These are phyloP conservation scores for Aspergillus calidoustus DNA, from an alignment of 2,329 filamentous ascomycete genomes.

Conservation along the genomic window DNA sequence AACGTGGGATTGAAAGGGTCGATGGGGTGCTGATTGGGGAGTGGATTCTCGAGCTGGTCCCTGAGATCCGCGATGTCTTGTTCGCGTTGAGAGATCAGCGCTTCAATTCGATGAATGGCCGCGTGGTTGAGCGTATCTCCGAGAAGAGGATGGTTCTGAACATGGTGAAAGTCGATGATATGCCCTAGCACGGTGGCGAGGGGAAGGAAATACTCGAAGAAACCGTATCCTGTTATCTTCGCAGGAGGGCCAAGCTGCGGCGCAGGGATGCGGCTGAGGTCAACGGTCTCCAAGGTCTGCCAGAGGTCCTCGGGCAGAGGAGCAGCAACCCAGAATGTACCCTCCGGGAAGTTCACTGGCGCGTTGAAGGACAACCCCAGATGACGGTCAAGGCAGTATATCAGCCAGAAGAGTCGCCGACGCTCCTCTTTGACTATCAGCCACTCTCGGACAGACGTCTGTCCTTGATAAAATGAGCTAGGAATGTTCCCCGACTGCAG, in stretches of 20 bases:
- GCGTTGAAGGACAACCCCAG: constrained; percentile 13
- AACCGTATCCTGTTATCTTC: constrained; percentile 9
- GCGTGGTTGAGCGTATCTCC: constrained; percentile 6
- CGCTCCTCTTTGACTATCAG: constrained; percentile 16
- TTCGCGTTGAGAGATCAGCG: constrained; percentile 14
- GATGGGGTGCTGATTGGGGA: background rate
- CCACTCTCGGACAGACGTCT: constrained; percentile 5
- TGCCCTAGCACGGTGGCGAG: constrained; percentile 13
- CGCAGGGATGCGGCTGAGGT: constrained; percentile 3
- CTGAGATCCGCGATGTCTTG: constrained; percentile 9
- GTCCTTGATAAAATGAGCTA: background rate
- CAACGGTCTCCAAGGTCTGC: constrained; percentile 11
- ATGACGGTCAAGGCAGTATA: constrained; percentile 17
- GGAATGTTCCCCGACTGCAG: background rate
- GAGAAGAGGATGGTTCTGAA: constrained; percentile 10
- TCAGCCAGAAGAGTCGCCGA: constrained; percentile 13
- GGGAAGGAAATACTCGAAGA: constrained; percentile 18
- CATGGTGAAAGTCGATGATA: constrained; percentile 17
- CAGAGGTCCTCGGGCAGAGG: constrained; percentile 11
- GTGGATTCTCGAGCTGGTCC: constrained; percentile 4
- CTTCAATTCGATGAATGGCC: constrained; percentile 6
- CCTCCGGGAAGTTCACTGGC: constrained; percentile 13
- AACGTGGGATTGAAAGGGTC: constrained; percentile 3
- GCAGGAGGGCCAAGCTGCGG: constrained; percentile 7
- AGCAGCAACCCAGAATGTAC: constrained; percentile 12